These are phyloP conservation scores for Mucor racemosus DNA, from an alignment of 371 early-diverging fungal genomes.

Conservation along the genomic window DNA sequence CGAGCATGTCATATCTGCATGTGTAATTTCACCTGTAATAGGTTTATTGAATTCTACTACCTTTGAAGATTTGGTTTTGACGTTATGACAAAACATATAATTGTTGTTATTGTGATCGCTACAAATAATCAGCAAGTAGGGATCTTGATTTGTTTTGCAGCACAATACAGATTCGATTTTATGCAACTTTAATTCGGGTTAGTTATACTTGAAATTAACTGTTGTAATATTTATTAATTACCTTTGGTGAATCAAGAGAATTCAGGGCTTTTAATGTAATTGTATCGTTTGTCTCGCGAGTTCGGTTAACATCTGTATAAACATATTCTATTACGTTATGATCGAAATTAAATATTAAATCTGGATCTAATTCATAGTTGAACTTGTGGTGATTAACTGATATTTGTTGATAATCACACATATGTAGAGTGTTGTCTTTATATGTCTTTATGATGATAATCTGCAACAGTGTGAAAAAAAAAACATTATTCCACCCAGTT, in stretches of 20 bases:
- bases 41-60: not conserved
- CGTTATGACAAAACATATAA: conserved; percentile 12
- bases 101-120: conserved; percentile 1
- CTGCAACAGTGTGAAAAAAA: not conserved
- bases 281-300: not conserved
- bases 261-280: not conserved
- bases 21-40: conserved; percentile 1
- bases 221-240: not conserved
- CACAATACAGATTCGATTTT: conserved; percentile 4
- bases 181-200: not conserved
- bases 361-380: conserved; percentile 10
- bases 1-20: conserved; percentile 12
- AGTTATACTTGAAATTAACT: not conserved
- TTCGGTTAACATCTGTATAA: not conserved
- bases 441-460: not conserved
- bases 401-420: conserved; percentile 7
- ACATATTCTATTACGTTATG: not conserved
- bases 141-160: conserved; percentile 3
- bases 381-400: not conserved
- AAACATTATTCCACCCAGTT: not conserved
- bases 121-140: conserved; percentile 11
- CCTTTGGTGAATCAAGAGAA: not conserved
- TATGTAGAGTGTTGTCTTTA: not conserved
- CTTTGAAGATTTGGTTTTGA: not conserved
- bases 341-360: conserved; percentile 6